Evolutionary conservation across 2,329 filamentous ascomycete genomes (phyloP).

Genomic region (Onygenales sp.): DNA sequence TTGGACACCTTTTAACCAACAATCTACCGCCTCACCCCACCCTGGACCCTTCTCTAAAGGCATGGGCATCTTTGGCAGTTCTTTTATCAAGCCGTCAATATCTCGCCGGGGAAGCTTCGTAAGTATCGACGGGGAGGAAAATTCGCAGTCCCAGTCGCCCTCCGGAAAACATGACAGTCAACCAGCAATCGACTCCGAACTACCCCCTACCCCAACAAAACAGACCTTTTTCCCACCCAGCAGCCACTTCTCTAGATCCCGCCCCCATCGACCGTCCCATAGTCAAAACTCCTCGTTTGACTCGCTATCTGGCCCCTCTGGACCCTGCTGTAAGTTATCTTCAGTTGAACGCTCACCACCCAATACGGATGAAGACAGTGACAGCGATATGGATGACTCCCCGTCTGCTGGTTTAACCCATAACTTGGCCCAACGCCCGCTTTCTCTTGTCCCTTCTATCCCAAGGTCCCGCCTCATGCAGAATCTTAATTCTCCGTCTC

Average conservation of each 20-base stretch:
- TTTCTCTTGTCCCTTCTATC: conserved; percentile 24
- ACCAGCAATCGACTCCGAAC: conserved; percentile 54
- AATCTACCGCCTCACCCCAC: conserved; percentile 42
- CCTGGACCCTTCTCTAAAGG: conserved; percentile 59
- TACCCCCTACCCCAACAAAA: conserved; percentile 94
- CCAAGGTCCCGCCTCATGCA: conserved; percentile 30
- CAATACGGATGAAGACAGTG: conserved; percentile 22
- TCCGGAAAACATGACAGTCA: conserved; percentile 47
- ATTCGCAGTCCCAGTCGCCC: conserved; percentile 49
- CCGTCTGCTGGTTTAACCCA: conserved; percentile 20
- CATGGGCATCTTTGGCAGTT: conserved; percentile 53
- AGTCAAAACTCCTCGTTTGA: conserved; percentile 26
- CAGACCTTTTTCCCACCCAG: conserved; percentile 28
- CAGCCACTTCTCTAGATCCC: conserved; percentile 14
- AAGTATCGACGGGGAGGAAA: conserved; percentile 71
- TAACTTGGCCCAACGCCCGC: conserved; percentile 23
- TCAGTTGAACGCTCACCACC: conserved; percentile 18
- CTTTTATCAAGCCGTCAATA: conserved; percentile 38
- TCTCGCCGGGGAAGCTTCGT: conserved; percentile 61
- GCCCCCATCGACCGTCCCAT: conserved; percentile 18
- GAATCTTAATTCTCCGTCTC: conserved; percentile 31
- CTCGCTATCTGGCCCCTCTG: conserved; percentile 22
- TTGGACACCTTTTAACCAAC: conserved; percentile 66
- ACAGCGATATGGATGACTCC: conserved; percentile 22
- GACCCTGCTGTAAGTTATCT: conserved; percentile 29